Evolutionary conservation across 108 stramenopile genomes (phyloP), one percentile per base, ranked within the genome.

Genomic region (Skeletonema marinoi): DNA sequence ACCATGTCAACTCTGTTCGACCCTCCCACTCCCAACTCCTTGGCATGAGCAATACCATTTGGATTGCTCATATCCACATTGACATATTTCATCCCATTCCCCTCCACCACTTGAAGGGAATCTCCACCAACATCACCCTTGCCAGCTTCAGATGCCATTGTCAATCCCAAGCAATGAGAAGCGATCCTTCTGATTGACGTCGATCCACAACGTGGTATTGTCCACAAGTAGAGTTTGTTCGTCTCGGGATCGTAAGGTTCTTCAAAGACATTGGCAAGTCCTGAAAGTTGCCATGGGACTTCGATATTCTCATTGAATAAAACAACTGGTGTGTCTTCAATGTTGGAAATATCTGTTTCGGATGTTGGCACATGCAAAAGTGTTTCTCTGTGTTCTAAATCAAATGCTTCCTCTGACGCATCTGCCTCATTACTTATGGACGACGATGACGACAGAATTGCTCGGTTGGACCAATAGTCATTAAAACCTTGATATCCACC

Each of bases 11-110:
- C 75, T 36, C 76, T 14, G 25, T 44, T 25, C 30, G 65, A 76
- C n/a, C 25, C 41, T 10, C 62, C 79, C 10, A 84, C 75, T 32
- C 60, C 38, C 72, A 80, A 41, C 33, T 25, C 44, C 13, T 61
- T 73, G 16, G 78, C 83, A 25, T 41, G 54, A 31, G 41, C 33
- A 30, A 84, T 63, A 38, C 83, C 83, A 12, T 36, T 13, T 5
- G 81, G 78, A 5, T 59, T 80, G 2, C 71, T 63, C 35, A 80
- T 71, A 48, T 78, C 66, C 42, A 75, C 83, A 50, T 84, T 84
- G 60, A 66, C 74, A 50, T 80, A 84, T 13, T 73, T 67, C 63
- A 73, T 73, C 32, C 74, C 69, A 17, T 81, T 67, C n/a, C 68
- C 56, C 8, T 68, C 21, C 3, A 74, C 51, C 32, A 81, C 38